phyloP scores from a whole-genome alignment of 2,329 filamentous ascomycete species.

The Ophiostoma perfectum region DNA sequence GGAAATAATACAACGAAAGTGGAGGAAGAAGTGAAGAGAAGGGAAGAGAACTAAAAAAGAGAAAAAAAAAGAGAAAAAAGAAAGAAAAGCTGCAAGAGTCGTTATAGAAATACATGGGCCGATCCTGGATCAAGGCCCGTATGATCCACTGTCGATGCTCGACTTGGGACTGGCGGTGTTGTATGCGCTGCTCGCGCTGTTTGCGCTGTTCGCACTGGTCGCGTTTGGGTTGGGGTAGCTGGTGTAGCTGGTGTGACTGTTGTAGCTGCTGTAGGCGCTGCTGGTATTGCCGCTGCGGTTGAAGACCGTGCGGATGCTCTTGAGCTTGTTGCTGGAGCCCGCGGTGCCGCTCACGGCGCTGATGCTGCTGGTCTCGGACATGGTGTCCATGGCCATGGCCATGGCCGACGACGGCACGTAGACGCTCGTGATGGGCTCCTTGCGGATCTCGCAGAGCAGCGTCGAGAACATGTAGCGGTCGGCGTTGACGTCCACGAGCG shows the following conservation, averaged over 20 bases:
- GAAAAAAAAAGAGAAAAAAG: neutral
- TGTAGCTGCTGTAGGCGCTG: neutral
- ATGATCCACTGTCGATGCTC: conserved; percentile 37
- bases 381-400: conserved; percentile 34
- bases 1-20: neutral
- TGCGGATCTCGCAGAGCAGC: conserved; percentile 82
- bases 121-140: neutral
- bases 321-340: conserved; percentile 44
- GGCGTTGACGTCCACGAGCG: conserved; percentile 79
- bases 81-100: neutral
- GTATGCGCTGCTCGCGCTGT: too few species aligned
- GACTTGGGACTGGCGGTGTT: conserved; percentile 43
- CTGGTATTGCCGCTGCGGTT: conserved; percentile 42
- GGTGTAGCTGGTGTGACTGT: too few species aligned
- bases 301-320: conserved; percentile 47
- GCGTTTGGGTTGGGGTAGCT: neutral
- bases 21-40: neutral
- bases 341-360: neutral
- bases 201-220: neutral
- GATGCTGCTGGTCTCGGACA: conserved; percentile 28
- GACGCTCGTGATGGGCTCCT: conserved; percentile 51
- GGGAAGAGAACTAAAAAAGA: neutral
- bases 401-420: conserved; percentile 41
- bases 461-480: conserved; percentile 94
- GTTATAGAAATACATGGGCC: conserved; percentile 4